phyloP scores from a whole-genome alignment of 805 yeast genomes.

The Candida xyloterini region DNA sequence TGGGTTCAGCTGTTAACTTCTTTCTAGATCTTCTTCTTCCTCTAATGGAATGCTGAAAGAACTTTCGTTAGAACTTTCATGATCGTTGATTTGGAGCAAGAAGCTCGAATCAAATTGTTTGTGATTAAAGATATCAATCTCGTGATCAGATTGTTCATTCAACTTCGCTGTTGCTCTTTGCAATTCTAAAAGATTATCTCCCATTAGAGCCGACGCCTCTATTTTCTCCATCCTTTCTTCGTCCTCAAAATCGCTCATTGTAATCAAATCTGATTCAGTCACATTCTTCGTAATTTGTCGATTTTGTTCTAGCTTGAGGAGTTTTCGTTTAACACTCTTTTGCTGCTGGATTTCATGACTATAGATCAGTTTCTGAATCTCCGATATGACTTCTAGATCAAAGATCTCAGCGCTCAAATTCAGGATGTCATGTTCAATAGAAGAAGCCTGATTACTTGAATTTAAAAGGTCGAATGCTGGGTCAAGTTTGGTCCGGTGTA shows the following conservation, averaged over 20 bases:
- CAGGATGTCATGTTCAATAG: constrained; percentile 16
- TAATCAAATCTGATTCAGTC: neutral
- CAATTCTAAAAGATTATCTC: neutral
- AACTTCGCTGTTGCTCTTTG: neutral
- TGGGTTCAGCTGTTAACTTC: too few species aligned
- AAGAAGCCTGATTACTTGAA: neutral
- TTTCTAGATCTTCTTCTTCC: constrained; percentile 16
- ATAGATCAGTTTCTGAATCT: constrained; percentile 27
- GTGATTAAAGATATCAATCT: constrained; percentile 15
- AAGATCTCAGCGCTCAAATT: constrained; percentile 16
- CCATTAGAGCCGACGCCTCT: neutral
- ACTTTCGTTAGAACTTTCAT: constrained; percentile 8
- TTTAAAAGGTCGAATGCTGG: constrained; percentile 17
- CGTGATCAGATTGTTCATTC: neutral
- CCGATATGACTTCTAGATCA: constrained; percentile 25
- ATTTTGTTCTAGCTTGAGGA: constrained; percentile 1
- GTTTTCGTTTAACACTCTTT: constrained; percentile 10
- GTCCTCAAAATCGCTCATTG: constrained; percentile 6
- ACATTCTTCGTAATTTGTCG: constrained; percentile 7
- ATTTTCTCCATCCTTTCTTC: constrained; percentile 10
- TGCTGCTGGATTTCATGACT: constrained; percentile 16
- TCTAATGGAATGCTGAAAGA: constrained; percentile 20
- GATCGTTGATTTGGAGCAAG: constrained; percentile 9
- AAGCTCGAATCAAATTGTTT: constrained; percentile 18
- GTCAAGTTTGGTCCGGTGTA: constrained; percentile 29